These are phyloP conservation scores for Metschnikowia cubensis DNA, from an alignment of 805 yeast genomes.

Conservation along the genomic window DNA sequence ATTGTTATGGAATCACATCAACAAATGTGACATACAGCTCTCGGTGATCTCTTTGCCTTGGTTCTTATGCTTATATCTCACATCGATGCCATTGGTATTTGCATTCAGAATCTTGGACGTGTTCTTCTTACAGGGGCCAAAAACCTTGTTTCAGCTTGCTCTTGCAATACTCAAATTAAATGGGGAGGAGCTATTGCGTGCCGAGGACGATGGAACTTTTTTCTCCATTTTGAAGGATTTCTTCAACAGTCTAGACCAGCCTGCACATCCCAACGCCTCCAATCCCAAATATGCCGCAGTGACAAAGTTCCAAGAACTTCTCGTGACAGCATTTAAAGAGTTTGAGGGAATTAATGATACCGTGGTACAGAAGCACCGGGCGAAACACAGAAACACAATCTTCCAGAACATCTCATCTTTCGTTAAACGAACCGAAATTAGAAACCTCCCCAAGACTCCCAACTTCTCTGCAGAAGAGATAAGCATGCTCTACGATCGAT, in stretches of 20 bases:
- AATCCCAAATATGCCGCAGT: conserved; percentile 61
- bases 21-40: conserved; percentile 77
- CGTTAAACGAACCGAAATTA: conserved; percentile 85
- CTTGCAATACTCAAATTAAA: conserved; percentile 84
- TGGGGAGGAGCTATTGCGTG: conserved; percentile 74
- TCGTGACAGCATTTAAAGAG: conserved; percentile 91
- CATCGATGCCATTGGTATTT: conserved; percentile 90
- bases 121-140: conserved; percentile 84
- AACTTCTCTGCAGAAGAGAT: conserved; percentile 56
- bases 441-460: conserved; percentile 75
- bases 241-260: conserved; percentile 70
- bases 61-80: conserved; percentile 87
- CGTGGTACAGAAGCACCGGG: conserved; percentile 63
- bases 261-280: conserved; percentile 69
- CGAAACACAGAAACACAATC: conserved; percentile 68
- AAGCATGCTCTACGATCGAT: conserved; percentile 78
- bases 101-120: conserved; percentile 91
- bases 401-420: conserved; percentile 83
- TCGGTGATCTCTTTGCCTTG: conserved; percentile 94
- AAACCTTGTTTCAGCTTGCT: conserved; percentile 87
- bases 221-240: conserved; percentile 80
- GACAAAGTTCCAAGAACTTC: conserved; percentile 82
- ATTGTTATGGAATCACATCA: conserved; percentile 76
- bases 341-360: conserved; percentile 77
- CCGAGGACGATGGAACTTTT: conserved; percentile 90